phyloP scores from a whole-genome alignment of 768 basidiomycete genomes.

The Tephrocybe sp. region DNA sequence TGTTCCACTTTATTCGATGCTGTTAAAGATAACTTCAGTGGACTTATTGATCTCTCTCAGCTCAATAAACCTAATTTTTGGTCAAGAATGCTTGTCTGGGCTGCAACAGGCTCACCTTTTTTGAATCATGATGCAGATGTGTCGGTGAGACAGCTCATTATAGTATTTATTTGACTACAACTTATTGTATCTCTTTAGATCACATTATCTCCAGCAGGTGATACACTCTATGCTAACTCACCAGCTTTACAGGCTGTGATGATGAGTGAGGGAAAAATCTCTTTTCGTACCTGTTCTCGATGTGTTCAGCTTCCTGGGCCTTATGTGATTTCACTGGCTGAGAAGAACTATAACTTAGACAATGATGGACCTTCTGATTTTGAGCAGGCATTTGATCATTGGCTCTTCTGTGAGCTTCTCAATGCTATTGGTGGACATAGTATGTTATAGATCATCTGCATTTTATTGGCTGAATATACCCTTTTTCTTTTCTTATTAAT shows the following conservation, averaged over 20 bases:
- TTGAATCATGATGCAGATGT: not conserved
- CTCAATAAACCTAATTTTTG: not conserved
- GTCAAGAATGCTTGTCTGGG: constrained; percentile 6
- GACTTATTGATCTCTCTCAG: not conserved
- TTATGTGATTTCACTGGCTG: not conserved
- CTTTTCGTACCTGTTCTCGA: not conserved
- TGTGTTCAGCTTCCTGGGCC: not conserved
- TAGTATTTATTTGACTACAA: not conserved
- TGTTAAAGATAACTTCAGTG: not conserved
- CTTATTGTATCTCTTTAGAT: not conserved
- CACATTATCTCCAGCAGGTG: not conserved
- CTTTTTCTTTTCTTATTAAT: too few species aligned
- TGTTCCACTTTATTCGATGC: constrained; percentile 1
- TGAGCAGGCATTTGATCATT: not conserved
- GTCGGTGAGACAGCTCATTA: not conserved
- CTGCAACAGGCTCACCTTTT: constrained; percentile 1
- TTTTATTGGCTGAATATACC: too few species aligned
- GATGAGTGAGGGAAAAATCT: not conserved
- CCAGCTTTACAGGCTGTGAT: not conserved
- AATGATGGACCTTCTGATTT: not conserved
- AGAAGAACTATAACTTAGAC: not conserved
- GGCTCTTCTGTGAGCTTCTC: not conserved
- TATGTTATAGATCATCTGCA: too few species aligned
- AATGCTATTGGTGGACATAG: constrained; percentile 1
- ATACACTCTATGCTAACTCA: not conserved